phyloP scores from a whole-genome alignment of 2,329 filamentous ascomycete species.

The Pseudohalonectria lignicola region DNA sequence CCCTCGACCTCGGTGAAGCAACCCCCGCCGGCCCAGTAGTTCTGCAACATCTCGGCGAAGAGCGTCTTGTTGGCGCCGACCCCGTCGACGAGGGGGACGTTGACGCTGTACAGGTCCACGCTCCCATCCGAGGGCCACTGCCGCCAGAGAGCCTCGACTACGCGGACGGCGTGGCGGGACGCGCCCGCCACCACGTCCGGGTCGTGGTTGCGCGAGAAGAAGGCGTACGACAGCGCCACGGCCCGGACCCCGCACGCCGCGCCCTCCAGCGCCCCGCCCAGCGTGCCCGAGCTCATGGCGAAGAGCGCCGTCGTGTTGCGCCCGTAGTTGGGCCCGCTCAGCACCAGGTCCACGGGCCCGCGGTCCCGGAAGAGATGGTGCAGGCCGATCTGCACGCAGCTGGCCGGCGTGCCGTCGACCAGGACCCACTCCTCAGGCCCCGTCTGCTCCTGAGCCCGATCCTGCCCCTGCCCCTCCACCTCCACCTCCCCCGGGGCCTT shows the following conservation, averaged over 20 bases:
- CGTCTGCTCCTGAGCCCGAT: slow-evolving; percentile 16
- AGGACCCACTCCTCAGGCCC: slow-evolving; percentile 67
- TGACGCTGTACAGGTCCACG: slow-evolving; percentile 82
- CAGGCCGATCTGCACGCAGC: slow-evolving; percentile 71
- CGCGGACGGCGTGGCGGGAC: slow-evolving; percentile 58
- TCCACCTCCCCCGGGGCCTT: not conserved
- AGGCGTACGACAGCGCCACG: slow-evolving; percentile 83
- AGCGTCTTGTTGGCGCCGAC: slow-evolving; percentile 62
- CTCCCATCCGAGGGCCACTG: slow-evolving; percentile 59
- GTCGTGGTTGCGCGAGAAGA: slow-evolving; percentile 78
- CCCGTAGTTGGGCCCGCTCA: slow-evolving; percentile 75
- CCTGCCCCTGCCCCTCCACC: not conserved
- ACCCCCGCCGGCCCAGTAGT: slow-evolving; percentile 74
- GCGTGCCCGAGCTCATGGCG: slow-evolving; percentile 64
- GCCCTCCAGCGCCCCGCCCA: slow-evolving; percentile 68
- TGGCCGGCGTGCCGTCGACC: slow-evolving; percentile 71
- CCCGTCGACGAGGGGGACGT: slow-evolving; percentile 73
- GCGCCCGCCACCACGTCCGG: slow-evolving; percentile 69
- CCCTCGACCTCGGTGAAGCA: slow-evolving; percentile 77
- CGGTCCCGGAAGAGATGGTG: slow-evolving; percentile 67
- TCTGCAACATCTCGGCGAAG: slow-evolving; percentile 83
- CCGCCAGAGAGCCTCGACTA: slow-evolving; percentile 68
- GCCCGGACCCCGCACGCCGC: slow-evolving; percentile 58
- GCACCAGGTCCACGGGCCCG: slow-evolving; percentile 63
- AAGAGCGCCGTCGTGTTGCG: slow-evolving; percentile 75